Conservation (phyloP, 2,329 filamentous ascomycete species). For the Piedraia hortae region DNA sequence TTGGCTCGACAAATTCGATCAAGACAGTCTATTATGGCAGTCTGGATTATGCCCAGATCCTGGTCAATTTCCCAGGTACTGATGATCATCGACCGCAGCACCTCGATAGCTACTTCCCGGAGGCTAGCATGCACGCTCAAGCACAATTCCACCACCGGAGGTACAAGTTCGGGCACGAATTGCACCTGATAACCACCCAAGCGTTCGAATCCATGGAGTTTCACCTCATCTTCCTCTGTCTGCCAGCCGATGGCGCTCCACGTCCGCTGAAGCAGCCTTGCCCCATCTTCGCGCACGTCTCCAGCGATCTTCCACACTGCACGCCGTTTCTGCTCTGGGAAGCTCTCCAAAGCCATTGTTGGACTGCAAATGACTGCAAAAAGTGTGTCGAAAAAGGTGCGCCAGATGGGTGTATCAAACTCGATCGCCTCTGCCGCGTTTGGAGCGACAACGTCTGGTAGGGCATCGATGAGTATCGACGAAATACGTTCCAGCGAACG, state of each 20-base stretch:
- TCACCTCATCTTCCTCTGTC: conserved; percentile 48
- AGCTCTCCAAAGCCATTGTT: conserved; percentile 73
- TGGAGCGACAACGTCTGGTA: conserved; percentile 74
- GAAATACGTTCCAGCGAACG: conserved; percentile 60
- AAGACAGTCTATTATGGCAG: conserved; percentile 84
- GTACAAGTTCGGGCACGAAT: conserved; percentile 78
- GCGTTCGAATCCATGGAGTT: conserved; percentile 49
- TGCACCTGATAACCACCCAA: conserved; percentile 96
- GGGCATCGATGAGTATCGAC: conserved; percentile 46
- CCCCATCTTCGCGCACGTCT: conserved; percentile 76
- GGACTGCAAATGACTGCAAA: conserved; percentile 74
- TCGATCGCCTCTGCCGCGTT: conserved; percentile 25
- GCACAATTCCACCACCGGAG: conserved; percentile 77
- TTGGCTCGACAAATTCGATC: conserved; percentile 61
- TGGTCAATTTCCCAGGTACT: conserved; percentile 94
- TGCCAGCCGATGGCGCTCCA: conserved; percentile 98
- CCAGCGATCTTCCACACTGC: conserved; percentile 98
- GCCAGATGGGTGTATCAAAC: conserved; percentile 88
- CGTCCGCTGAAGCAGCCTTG: conserved; percentile 53
- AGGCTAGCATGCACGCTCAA: conserved; percentile 85
- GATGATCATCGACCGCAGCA: conserved; percentile 92
- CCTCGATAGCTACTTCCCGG: conserved; percentile 67
- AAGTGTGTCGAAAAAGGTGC: conserved; percentile 68
- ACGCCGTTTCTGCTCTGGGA: conserved; percentile 82
- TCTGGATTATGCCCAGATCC: conserved; percentile 72